Conservation (phyloP, 352 stramenopile species). For the Globisporangium sylvaticum region DNA sequence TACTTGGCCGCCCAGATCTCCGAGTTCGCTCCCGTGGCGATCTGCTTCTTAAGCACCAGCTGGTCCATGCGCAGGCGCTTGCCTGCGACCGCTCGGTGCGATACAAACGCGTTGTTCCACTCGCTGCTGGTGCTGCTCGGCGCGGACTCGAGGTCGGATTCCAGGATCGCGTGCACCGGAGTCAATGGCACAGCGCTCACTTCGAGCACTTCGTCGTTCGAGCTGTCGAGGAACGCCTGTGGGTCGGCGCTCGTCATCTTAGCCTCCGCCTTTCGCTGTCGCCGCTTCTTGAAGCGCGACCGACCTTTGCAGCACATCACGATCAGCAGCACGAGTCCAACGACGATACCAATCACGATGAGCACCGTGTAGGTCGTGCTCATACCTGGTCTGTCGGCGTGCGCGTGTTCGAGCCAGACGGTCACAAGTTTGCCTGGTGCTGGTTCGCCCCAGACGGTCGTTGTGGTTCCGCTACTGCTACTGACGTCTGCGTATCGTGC, state of each 20-base stretch:
- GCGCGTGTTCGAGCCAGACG: slow-evolving; percentile 14
- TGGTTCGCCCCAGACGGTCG: neutral
- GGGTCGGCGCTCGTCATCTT: slow-evolving; percentile 18
- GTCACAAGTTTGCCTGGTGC: slow-evolving; percentile 3
- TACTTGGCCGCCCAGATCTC: slow-evolving; percentile 25
- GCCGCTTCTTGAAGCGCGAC: slow-evolving; percentile 1
- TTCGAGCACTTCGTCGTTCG: neutral
- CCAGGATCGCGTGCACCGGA: slow-evolving; percentile 12
- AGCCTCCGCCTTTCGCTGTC: neutral
- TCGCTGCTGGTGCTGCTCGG: neutral
- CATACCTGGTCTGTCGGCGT: slow-evolving; percentile 5
- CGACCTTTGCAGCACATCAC: slow-evolving; percentile 2
- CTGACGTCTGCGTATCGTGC: neutral
- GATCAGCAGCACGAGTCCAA: slow-evolving; percentile 6
- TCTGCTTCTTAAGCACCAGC: slow-evolving; percentile 33
- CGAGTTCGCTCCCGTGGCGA: slow-evolving; percentile 31
- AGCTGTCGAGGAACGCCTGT: slow-evolving; percentile 6
- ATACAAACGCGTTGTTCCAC: slow-evolving; percentile 19
- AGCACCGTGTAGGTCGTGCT: slow-evolving; percentile 5
- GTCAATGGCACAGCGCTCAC: slow-evolving; percentile 2
- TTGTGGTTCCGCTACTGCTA: no score
- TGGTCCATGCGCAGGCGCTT: slow-evolving; percentile 14
- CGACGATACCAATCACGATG: slow-evolving; percentile 9
- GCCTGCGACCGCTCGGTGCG: slow-evolving; percentile 20
- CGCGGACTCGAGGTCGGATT: slow-evolving; percentile 5